Evolutionary conservation across 2,329 filamentous ascomycete genomes (phyloP), one percentile per base, ranked within the genome.

Genomic region (Alternaria postmessia): DNA sequence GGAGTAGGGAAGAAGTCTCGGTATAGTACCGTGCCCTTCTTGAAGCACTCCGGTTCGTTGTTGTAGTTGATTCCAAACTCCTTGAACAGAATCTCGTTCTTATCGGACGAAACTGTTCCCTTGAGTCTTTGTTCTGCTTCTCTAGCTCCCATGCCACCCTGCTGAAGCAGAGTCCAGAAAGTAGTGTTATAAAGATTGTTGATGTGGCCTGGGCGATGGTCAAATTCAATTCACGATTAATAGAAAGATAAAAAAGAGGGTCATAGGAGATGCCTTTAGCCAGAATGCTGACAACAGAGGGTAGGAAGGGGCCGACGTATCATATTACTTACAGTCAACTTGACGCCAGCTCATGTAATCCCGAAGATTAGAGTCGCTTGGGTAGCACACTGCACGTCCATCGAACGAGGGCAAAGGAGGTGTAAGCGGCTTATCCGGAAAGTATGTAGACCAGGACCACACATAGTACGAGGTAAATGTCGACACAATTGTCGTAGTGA

Each of bases 161-260:
- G 82, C 65, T 92, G 88, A 22, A 98, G 90, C 71, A 99, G 83
- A 1, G 90, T 84, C 95, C 95, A 99, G 78, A 98, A 98, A 0
- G 93, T 92, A 0, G 95, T 99, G 77, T 99, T 99, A 80, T 97
- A 99, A 5, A 99, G 86, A 73, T 99, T 99, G 79, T 99, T 99
- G 71, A 99, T 96, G 76, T 99, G 95, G 67, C 92, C 92, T 94
- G 61, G 69, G 43, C 12, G 39, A 49, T 9, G 30, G 42, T 55
- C 51, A 54, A 43, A 47, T 20, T 11, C 20, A 36, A 9, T 34
- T 18, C 11, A 26, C 16, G 16, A 38, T 30, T 26, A 41, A 39
- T 14, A 46, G 5, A n/a, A n/a, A 38, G 51, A 26, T 26, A 7
- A 32, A 22, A n/a, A 34, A 57, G n/a, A 54, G 24, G 32, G 11